phyloP scores from a whole-genome alignment of 2,329 filamentous ascomycete species.

The Purpureocillium takamizusanense region DNA sequence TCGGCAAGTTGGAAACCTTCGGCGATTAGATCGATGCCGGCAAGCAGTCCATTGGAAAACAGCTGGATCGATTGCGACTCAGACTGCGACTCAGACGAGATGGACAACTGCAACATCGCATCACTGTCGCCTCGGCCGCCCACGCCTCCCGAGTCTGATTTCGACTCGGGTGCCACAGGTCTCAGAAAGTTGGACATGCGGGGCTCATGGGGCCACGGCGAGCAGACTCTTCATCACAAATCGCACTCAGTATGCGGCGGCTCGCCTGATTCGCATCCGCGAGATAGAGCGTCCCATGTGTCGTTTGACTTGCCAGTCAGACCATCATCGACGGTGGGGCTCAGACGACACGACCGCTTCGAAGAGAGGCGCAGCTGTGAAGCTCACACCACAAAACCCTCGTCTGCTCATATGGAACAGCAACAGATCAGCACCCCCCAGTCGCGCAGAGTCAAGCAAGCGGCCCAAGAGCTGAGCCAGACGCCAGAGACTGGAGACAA shows the following conservation, averaged over 20 bases:
- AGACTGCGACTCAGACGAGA: constrained; percentile 17
- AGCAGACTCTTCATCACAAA: constrained; percentile 10
- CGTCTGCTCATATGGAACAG: no score
- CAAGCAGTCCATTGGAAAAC: constrained; percentile 13
- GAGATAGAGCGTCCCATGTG: constrained; percentile 6
- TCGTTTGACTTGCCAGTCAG: constrained; percentile 11
- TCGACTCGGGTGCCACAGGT: not conserved
- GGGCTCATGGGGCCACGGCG: constrained; percentile 1
- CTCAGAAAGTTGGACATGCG: not conserved
- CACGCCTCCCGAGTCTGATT: constrained; percentile 14
- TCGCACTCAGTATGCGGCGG: constrained; percentile 13
- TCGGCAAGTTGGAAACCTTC: constrained; percentile 18
- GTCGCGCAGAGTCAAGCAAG: no score
- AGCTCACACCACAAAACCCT: not conserved
- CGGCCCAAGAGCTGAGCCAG: not conserved
- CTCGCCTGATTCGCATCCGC: constrained; percentile 1
- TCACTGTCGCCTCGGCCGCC: constrained; percentile 21
- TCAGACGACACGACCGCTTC: not conserved
- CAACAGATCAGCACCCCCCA: not conserved
- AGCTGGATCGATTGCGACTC: constrained; percentile 30
- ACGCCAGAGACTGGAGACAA: not conserved
- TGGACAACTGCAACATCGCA: constrained; percentile 5
- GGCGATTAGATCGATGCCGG: constrained; percentile 12
- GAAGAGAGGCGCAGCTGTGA: not conserved
- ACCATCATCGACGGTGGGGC: not conserved